Base-by-base conservation (phyloP, 2,329 filamentous ascomycete species). In the Fusarium albosuccineum region DNA sequence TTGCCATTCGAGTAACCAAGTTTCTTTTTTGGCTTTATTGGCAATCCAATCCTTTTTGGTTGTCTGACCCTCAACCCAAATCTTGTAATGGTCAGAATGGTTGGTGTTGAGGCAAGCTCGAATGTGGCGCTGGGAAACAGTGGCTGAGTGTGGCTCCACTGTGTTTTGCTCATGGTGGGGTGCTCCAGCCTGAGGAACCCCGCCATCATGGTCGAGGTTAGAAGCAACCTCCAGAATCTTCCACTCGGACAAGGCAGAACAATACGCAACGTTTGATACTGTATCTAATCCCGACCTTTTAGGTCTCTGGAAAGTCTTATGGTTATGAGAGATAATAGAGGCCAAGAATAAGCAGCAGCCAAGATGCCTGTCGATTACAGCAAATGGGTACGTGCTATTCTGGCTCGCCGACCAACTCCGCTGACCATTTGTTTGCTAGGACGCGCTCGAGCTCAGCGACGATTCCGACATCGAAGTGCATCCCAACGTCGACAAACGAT, bases 401-500 rank as follows among this genome's bases (percentile, higher is more conserved):
- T 42, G 5, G 9, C 17, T 46, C 9, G 16, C 9, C 22, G 33
- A 40, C 34, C 9, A 14, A 62, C 30, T 6, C 39, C 34, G 33
- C 55, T 72, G 36, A 71, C 60, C 41, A 45, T 42, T 40, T 41
- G 53, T 54, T 59, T 54, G 29, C 13, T 63, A 92, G 90, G 92
- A 98, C 78, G 91, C 92, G 62, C 88, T 99, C 76, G 96, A 99
- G 89, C 90, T 99, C 77, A 97, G 93, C 75, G 96, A 99, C 81
- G 96, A 99, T 81, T 97, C 94, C 52, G 96, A 99, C 76, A 91
- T 99, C 74, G 96, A 99, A 82, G 96, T 98, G 52, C 96, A 99
- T 80, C 96, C 96, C 63, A 99, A 99, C 78, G 96, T 99, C 78
- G 96, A 99, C 83, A 99, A 99, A 81, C 89, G 91, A 52, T 98